phyloP scores from a whole-genome alignment of 1,284 basidiomycete genomes.

The Apiotrichum gamsii region DNA sequence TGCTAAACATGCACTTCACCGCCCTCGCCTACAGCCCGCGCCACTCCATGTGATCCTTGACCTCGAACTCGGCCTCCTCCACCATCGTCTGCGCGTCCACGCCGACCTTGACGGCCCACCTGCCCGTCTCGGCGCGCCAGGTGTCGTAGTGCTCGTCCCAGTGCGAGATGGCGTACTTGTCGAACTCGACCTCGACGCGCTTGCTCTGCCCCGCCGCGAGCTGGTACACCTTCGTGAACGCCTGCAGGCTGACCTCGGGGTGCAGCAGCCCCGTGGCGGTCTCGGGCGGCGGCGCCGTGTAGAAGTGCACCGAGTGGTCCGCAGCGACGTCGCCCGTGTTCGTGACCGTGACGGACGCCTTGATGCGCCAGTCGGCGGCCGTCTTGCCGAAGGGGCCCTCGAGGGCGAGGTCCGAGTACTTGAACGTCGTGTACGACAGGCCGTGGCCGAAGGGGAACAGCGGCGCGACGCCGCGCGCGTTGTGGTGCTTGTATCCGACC shows the following conservation, averaged over 20 bases:
- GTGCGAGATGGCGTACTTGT: constrained; percentile 47
- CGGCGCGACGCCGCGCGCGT: constrained; percentile 55
- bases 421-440: constrained; percentile 69
- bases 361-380: constrained; percentile 17
- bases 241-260: constrained; percentile 37
- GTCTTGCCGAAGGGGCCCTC: constrained; percentile 20
- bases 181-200: constrained; percentile 32
- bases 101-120: constrained; percentile 36
- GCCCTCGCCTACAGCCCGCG: constrained; percentile 21
- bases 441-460: constrained; percentile 70
- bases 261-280: constrained; percentile 29
- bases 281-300: constrained; percentile 22
- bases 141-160: constrained; percentile 41
- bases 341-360: constrained; percentile 27
- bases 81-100: constrained; percentile 27
- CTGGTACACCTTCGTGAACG: constrained; percentile 32
- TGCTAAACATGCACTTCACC: too few relatives aligned
- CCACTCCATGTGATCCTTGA: constrained; percentile 32
- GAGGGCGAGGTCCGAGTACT: constrained; percentile 31
- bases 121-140: constrained; percentile 37
- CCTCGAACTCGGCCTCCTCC: constrained; percentile 22
- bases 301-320: constrained; percentile 30
- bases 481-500: constrained; percentile 67
- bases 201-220: constrained; percentile 28
- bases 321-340: constrained; percentile 33